A percentile compares a stretch with the other conserved stretches of the same genome.
These are phyloP conservation scores for Setaria viridis DNA, from an alignment of 202 grass and related monocot species.

Conservation along the genomic window DNA sequence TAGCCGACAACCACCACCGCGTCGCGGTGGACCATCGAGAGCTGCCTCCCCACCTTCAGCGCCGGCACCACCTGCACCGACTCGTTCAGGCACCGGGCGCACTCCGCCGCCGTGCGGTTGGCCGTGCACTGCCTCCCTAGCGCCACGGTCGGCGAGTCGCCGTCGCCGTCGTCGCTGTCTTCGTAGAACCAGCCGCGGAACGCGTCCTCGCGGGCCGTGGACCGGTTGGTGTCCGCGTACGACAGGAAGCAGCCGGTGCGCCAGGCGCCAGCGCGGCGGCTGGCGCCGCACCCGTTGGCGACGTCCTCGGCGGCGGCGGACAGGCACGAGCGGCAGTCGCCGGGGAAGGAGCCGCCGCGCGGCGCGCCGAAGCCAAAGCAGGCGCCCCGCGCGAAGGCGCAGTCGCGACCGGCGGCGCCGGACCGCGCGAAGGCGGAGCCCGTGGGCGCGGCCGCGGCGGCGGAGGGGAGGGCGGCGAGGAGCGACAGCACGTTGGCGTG, in stretches of 20 bases:
- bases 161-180: neutral
- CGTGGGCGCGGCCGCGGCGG: neutral
- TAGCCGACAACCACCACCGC: conserved; percentile 36
- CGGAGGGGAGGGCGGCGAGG: neutral
- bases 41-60: neutral
- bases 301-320: conserved; percentile 16
- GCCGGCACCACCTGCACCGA: neutral
- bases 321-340: neutral
- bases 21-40: neutral
- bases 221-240: neutral
- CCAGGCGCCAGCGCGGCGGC: neutral
- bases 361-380: neutral
- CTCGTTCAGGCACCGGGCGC: conserved; percentile 32
- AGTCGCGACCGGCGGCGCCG: neutral
- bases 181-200: neutral
- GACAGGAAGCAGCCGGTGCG: neutral
- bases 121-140: conserved; percentile 8
- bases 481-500: neutral
- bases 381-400: neutral
- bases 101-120: conserved; percentile 9
- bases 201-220: neutral
- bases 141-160: neutral
- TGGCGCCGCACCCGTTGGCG: neutral
- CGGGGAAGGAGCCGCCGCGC: neutral
- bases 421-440: neutral